Evolutionary conservation across 164 flowering plant species (phyloP), one percentile per base, ranked within the genome.

Genomic region (Chloranthus sessilifolius): DNA sequence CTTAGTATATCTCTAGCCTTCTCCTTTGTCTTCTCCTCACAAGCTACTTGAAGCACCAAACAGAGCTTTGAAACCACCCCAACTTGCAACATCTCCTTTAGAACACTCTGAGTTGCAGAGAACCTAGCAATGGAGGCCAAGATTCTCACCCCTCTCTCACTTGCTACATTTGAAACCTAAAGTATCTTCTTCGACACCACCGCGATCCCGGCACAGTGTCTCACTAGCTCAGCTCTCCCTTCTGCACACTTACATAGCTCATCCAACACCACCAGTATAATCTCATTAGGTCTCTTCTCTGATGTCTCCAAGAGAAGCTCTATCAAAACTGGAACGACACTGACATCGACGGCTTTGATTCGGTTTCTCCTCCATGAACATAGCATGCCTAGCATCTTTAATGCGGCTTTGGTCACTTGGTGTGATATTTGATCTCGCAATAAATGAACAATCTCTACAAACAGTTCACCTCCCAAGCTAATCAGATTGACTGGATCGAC

Each of bases 31-130:
- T 76, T 86, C 3, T 40, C 0, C 12, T 80, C 58, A 20, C 64
- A 25, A 2, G 77, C 82, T 50, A 77, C 70, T 61, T 89, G 92
- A 43, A 82, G 49, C 49, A 83, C 86, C 66, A 82, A 52, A 50
- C 95, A 83, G 63, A 89, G 47, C 82, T 89, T 89, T 0, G 90
- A 31, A 24, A 86, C 97, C 8, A 64, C 97, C 7, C 97, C 97
- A n/a, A 83, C 77, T 17, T 77, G 67, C 71, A 83, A 20, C 97
- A 89, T 89, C 58, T 89, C 97, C 17, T 78, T 79, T 27, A 83
- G 43, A 26, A 89, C 83, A 53, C 65, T 66, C 9, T 66, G 20
- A 6, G 66, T 80, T 2, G 72, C 83, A 1, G 83, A 82, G 42
- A 50, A 76, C 66, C 58, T 77, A 0, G 80, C 70, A 5, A 89